A percentile compares a stretch with the other conserved stretches of the same genome.
phyloP scores from a whole-genome alignment of 345 rosid genomes.

The Moricandia moricandioides region DNA sequence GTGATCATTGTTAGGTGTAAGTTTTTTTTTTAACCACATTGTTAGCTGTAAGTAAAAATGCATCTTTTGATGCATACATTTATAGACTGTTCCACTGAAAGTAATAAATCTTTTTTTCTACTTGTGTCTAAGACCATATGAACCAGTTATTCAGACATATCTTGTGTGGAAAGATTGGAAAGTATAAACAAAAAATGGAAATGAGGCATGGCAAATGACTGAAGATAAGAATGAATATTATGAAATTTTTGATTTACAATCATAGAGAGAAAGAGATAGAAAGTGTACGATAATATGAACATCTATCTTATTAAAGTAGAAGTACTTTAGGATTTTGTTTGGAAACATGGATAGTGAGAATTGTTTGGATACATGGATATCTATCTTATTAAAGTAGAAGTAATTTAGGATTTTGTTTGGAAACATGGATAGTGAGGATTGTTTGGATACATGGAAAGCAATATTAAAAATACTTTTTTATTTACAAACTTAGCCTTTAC shows the following conservation, averaged over 20 bases:
- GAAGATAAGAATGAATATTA: not conserved
- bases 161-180: not conserved
- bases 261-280: not conserved
- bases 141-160: not conserved
- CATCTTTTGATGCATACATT: constrained; percentile 1
- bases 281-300: too few relatives aligned
- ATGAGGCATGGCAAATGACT: not conserved
- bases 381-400: too few relatives aligned
- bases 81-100: constrained; percentile 12
- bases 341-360: too few relatives aligned
- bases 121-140: not conserved
- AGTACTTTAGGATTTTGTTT: too few relatives aligned
- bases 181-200: not conserved
- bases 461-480: too few relatives aligned
- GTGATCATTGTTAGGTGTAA: constrained; percentile 1
- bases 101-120: constrained; percentile 7
- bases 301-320: too few relatives aligned
- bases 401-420: too few relatives aligned
- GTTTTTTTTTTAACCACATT: too few relatives aligned
- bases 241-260: not conserved
- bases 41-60: constrained; percentile 17
- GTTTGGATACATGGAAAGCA: too few relatives aligned
- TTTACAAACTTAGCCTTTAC: too few relatives aligned
- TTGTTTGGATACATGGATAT: too few relatives aligned
- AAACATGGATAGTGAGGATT: too few relatives aligned